A percentile compares a stretch with the other conserved stretches of the same genome.
Conservation (phyloP, 2,329 filamentous ascomycete species). For the Ophiostoma ulmi region DNA sequence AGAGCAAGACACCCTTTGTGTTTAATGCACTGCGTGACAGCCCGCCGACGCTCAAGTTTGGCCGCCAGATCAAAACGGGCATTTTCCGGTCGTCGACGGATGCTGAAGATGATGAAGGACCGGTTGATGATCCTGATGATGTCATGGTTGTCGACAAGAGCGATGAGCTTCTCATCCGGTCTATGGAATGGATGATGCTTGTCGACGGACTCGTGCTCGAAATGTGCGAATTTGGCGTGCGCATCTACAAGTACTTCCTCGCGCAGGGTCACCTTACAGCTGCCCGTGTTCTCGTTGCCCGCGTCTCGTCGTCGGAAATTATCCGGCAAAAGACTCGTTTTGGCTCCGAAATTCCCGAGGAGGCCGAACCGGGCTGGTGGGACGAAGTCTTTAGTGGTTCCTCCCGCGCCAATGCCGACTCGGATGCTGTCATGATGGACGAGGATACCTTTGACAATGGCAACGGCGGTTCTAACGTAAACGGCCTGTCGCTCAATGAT, state of each 20-base stretch:
- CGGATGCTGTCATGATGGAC: slow-evolving; percentile 32
- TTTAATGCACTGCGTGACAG: slow-evolving; percentile 50
- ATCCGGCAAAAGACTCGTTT: slow-evolving; percentile 40
- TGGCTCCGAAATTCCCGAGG: slow-evolving; percentile 31
- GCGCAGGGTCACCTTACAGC: slow-evolving; percentile 57
- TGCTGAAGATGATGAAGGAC: slow-evolving; percentile 35
- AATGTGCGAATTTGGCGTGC: slow-evolving; percentile 47
- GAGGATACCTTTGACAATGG: slow-evolving; percentile 31
- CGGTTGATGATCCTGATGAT: slow-evolving; percentile 31
- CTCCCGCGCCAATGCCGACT: slow-evolving; percentile 19
- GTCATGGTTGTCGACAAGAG: slow-evolving; percentile 47
- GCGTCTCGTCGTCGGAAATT: slow-evolving; percentile 48
- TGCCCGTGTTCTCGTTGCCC: slow-evolving; percentile 49
- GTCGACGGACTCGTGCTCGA: slow-evolving; percentile 49
- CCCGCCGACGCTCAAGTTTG: slow-evolving; percentile 50
- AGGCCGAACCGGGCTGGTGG: slow-evolving; percentile 38
- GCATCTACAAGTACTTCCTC: slow-evolving; percentile 78
- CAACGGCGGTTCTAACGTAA: neutral
- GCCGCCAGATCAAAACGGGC: slow-evolving; percentile 61
- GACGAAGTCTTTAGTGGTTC: slow-evolving; percentile 33
- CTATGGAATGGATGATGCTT: slow-evolving; percentile 78
- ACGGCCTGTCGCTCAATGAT: neutral
- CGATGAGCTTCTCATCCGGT: slow-evolving; percentile 67
- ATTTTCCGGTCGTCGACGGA: slow-evolving; percentile 64
- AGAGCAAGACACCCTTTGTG: neutral